Evolutionary conservation across 495 filamentous ascomycete species (phyloP).

Genomic region (Sordaria brevicollis): DNA sequence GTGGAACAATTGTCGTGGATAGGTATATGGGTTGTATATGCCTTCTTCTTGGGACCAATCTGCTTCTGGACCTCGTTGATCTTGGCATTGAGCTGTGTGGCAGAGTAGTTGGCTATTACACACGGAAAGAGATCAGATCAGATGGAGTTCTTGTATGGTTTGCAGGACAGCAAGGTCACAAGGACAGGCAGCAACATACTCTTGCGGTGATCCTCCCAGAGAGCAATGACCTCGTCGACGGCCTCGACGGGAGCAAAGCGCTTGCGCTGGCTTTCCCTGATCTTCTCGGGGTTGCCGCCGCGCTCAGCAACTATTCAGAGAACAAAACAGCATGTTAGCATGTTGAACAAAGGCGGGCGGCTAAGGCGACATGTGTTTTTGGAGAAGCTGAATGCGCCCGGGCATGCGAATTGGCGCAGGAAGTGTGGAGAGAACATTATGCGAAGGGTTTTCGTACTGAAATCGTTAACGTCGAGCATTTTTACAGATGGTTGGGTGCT

Average conservation of each 20-base stretch:
- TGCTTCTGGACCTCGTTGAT: conserved; percentile 84
- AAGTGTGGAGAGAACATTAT: background rate
- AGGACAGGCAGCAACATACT: conserved; percentile 42
- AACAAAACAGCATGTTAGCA: conserved; percentile 55
- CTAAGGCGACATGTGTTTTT: background rate
- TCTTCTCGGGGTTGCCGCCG: conserved; percentile 78
- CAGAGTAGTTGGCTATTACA: conserved; percentile 50
- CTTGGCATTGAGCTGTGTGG: conserved; percentile 65
- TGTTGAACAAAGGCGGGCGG: conserved; percentile 21
- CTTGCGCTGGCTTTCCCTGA: conserved; percentile 78
- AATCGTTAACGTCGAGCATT: conserved; percentile 33
- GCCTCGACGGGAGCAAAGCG: conserved; percentile 68
- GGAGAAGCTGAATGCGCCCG: background rate
- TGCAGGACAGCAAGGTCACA: background rate
- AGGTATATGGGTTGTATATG: conserved; percentile 18
- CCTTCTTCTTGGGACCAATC: conserved; percentile 90
- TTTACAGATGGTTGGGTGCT: background rate
- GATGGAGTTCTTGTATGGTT: background rate
- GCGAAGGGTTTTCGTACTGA: conserved; percentile 17
- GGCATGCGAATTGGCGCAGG: background rate
- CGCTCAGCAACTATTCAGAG: conserved; percentile 64
- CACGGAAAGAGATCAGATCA: background rate
- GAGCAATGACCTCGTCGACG: conserved; percentile 81
- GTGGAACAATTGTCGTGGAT: background rate
- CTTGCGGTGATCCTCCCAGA: conserved; percentile 78